A percentile compares a stretch with the other conserved stretches of the same genome.
phyloP scores from a whole-genome alignment of 2,329 filamentous ascomycete species.

The Clarireedia homoeocarpa region DNA sequence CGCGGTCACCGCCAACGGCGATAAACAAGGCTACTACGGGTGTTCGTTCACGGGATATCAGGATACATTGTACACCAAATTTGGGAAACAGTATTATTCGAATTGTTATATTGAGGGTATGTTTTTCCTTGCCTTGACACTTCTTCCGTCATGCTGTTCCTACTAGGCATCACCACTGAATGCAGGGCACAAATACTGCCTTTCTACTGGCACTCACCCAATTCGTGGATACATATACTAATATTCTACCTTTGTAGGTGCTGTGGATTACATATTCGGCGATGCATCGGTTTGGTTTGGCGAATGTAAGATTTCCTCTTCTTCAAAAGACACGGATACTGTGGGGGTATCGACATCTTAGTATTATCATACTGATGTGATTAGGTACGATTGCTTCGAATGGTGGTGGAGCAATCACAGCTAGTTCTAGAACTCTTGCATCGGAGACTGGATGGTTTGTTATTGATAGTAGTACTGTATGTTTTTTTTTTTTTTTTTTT shows the following conservation, averaged over 20 bases:
- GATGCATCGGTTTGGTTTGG: constrained; percentile 3
- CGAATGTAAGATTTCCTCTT: neutral
- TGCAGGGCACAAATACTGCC: no score
- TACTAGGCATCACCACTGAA: no score
- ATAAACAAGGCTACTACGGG: constrained; percentile 45
- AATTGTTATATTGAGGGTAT: constrained; percentile 45
- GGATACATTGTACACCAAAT: constrained; percentile 42
- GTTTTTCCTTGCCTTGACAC: no score
- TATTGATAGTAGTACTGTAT: neutral
- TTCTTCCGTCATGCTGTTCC: no score
- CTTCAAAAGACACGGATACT: no score
- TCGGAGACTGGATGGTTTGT: neutral
- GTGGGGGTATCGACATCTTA: neutral
- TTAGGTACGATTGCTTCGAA: neutral
- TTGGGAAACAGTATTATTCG: constrained; percentile 46
- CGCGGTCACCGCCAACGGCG: constrained; percentile 42
- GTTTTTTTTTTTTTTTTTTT: neutral
- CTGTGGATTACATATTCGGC: constrained; percentile 5
- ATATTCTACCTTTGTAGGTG: neutral
- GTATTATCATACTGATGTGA: neutral
- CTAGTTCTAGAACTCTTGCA: neutral
- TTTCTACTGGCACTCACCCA: no score
- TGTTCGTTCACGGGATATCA: constrained; percentile 46
- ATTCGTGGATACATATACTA: neutral
- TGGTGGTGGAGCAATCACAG: constrained; percentile 2